Conservation (phyloP, 83 land plant genomes). For the Picea abies region DNA sequence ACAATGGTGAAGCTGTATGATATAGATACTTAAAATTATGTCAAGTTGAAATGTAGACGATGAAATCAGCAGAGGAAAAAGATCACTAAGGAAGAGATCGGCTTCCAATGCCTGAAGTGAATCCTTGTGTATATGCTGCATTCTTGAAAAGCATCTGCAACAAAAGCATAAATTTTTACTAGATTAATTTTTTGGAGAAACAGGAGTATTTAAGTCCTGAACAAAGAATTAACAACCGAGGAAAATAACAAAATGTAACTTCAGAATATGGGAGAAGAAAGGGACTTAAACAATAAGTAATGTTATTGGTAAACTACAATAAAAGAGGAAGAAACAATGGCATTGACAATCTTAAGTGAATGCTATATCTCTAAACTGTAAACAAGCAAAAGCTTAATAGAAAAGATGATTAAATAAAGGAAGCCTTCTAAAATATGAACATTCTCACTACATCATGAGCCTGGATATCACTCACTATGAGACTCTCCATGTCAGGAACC, state of each 20-base stretch:
- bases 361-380: not conserved
- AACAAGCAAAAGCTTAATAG: not conserved
- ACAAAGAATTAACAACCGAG: not conserved
- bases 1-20: too few relatives aligned
- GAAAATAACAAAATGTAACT: too few relatives aligned
- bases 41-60: not conserved
- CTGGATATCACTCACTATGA: slow-evolving; percentile 36
- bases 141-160: slow-evolving; percentile 64
- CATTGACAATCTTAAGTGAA: not conserved
- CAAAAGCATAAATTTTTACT: not conserved
- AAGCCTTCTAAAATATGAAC: not conserved
- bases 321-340: not conserved
- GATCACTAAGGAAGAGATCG: not conserved
- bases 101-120: slow-evolving; percentile 35
- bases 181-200: not conserved
- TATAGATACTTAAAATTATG: too few relatives aligned
- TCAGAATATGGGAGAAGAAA: too few relatives aligned
- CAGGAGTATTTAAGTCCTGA: not conserved
- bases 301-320: not conserved
- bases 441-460: not conserved
- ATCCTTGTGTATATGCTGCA: slow-evolving; percentile 67
- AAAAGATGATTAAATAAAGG: not conserved
- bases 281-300: not conserved
- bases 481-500: slow-evolving; percentile 18
- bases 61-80: not conserved